Base-by-base conservation (phyloP, 1,139 yeast species). In the Nakaseomyces bracarensis region DNA sequence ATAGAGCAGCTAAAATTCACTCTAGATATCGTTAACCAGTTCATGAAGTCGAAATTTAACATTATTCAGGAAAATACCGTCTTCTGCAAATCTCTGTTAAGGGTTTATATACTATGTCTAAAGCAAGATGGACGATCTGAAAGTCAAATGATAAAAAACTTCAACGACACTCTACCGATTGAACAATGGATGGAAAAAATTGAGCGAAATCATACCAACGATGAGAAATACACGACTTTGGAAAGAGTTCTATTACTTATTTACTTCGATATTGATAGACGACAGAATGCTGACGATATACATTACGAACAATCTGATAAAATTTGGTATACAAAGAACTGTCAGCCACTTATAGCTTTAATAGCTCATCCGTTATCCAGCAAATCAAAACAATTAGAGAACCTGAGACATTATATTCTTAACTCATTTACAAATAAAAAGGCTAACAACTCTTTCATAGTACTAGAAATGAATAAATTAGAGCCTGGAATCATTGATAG, bases 11-110 rank as follows among this genome's bases (percentile, higher is more conserved):
- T 52, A 10, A 50, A 43, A 27, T 57, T 54, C 42, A 44, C 50
- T 3, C 25, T 54, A 21, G 45, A 43, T 2, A 38, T 42, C 4
- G 6, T 54, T n/a, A 35, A 43, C 13, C 45, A 45, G 20, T 54
- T 49, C 34, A 38, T 56, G 19, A 43, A 46, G 22, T 40, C 33
- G 16, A 39, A 40, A n/a, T 37, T 36, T 21, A 46, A 43, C 3
- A n/a, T 40, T 2, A 10, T 23, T 10, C 40, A 44, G 3, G 41
- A 45, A 13, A 46, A 48, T 36, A 36, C 41, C 8, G 35, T 34
- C 2, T 33, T 56, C 15, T 53, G 60, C 2, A 58, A 56, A 42
- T 42, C 47, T 14, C 16, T 58, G 9, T 39, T 58, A 9, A 48
- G 54, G 38, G 41, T 54, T 7, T 57, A 54, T 34, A 41, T 48